Evolutionary conservation across 2,329 filamentous ascomycete genomes (phyloP), one percentile per base, ranked within the genome.

Genomic region (Cercospora sesami): DNA sequence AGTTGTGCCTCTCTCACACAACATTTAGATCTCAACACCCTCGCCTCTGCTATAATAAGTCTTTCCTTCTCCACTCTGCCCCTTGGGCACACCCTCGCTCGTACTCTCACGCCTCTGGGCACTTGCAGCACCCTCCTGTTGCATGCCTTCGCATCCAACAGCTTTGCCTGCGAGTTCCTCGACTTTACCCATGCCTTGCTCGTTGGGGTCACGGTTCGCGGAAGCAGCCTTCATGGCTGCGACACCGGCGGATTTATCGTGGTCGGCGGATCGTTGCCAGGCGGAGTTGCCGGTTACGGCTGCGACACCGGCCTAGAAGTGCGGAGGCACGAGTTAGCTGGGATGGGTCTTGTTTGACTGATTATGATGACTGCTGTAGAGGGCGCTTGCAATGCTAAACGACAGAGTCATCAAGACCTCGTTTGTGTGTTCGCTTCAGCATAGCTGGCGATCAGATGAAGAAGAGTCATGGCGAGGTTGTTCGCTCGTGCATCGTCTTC

Each of bases 111-210:
- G 42, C 39, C 59, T 26, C 31, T 64, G 28, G 8, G 76, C 75
- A 60, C 86, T 89, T 18, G 81, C 83, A 14, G 80, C 82, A 0
- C 88, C 89, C 77, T 90, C 88, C 64, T 84, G 83, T 78, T 86
- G 81, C 90, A 92, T 91, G 0, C 90, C 90, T 78, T 90, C 87
- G 71, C 90, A 92, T 0, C 90, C 89, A 0, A 87, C 84, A 0
- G 85, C 79, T 74, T 86, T 86, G 5, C 90, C 90, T 0, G 87
- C 86, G 59, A 88, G 75, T 81, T 91, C 86, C 77, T 92, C 90
- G 2, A 83, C 82, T 74, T 85, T 87, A 39, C 90, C 90, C 64
- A 85, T 87, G 0, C 89, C 89, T 53, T 85, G 80, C 5, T 78
- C 75, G 2, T 78, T 73, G 1, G 84, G 76, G 72, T 91, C 86